Base-by-base conservation (phyloP, 176 grass and related monocot genomes). In the Eragrostis curvula region DNA sequence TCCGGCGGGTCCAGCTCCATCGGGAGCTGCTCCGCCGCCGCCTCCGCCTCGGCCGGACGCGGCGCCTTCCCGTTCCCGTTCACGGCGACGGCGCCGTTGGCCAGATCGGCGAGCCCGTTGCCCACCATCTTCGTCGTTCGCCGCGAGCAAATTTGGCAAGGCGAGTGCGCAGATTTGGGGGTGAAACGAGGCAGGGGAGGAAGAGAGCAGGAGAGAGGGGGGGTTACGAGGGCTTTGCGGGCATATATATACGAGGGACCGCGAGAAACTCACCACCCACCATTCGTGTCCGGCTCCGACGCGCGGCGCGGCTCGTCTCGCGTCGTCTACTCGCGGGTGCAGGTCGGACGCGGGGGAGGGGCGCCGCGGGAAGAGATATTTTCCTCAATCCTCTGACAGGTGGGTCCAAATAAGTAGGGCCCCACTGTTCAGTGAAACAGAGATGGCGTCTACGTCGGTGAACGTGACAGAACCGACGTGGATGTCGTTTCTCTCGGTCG, bases 61-160 rank as follows among this genome's bases (percentile, higher is more conserved):
- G 4, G n/a, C 58, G 48, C 45, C 70, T 80, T 80, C 16, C 41
- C 81, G 16, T 20, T 17, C 1, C 75, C 69, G 69, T 74, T 74
- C 66, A 49, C 25, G 0, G 40, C 41, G 7, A 36, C 62, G 10
- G 85, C 21, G 1, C 25, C 74, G 5, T 57, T 69, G 6, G 28
- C 64, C 14, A 93, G 90, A 87, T 94, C 88, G 43, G 79, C 45
- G 7, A 85, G 65, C 20, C 81, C 86, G 71, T 71, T 94, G 79
- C 86, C 92, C 32, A 97, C 95, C 95, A 98, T 98, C 13, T 21
- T 56, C 77, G 9, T 56, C 77, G 9, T 16, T 16, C 39, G 74
- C 56, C 56, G 49, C 49, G 39, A 5, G 68, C 5, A 59, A 14
- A 28, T 11, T 50, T n/a, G 70, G 52, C 25, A 49, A 68, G 5